Base-by-base conservation (phyloP, 805 yeast genomes). In the Starmerella powellii region DNA sequence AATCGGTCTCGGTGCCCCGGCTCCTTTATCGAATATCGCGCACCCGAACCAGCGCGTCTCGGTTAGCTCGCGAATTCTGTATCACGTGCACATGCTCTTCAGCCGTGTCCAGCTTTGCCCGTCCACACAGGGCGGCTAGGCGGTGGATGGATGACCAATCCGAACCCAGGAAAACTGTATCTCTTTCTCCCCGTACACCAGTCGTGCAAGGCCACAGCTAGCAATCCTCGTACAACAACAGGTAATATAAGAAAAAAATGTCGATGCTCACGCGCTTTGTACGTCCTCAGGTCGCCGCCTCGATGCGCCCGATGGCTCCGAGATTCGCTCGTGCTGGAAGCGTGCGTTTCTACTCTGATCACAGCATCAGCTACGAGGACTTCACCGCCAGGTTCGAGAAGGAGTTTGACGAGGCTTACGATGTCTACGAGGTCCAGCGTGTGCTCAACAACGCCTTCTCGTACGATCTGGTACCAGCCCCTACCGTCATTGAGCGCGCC, bases 381-480 rank as follows among this genome's bases (percentile, higher is more conserved):
- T 66, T 63, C 60, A 64, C 68, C 10, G 45, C 55, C 60, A 87
- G 76, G 46, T 84, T 76, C 70, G 95, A 85, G 71, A 82, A 85
- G 68, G 96, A 91, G 64, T 91, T 91, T 59, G 96, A 91, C 56
- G 85, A 81, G 63, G 94, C 94, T 37, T 81, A 82, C 64, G 93
- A 81, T 63, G 68, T 81, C 45, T 81, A 81, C 55, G 93, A 81
- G 69, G 88, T 81, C 46, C 86, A 78, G 66, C 84, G 98, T 73
- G 87, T 91, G 48, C 76, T 91, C 63, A 91, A 93, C 78, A 91
- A 91, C 72, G 86, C 94, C 67, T 91, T 91, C 72, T 83, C 97
- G 13, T 91, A 91, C 72, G 98, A 91, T 69, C 76, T 91, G 66
- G 98, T 91, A 44, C 98, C 98, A 54, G 88, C 98, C 24, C 98